These are phyloP conservation scores for Ulota crispa DNA, from an alignment of 225 moss, liverwort and hornwort genomes.

Conservation along the genomic window DNA sequence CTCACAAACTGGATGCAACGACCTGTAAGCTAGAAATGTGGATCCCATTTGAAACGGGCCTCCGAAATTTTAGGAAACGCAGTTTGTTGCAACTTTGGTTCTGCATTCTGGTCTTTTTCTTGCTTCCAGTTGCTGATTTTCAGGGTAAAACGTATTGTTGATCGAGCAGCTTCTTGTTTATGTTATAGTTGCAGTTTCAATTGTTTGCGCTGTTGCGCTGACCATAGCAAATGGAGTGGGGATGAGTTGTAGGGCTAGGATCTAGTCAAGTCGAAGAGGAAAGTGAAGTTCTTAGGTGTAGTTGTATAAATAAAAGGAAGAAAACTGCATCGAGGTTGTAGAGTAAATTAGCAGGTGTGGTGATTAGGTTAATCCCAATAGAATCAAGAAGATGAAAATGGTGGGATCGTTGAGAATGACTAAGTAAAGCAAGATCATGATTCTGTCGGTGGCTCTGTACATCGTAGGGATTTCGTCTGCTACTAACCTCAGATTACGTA, in stretches of 20 bases:
- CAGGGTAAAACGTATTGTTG: neutral
- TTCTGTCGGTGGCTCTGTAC: conserved; percentile 47
- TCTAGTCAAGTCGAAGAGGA: conserved; percentile 6
- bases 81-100: neutral
- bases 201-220: too few species aligned
- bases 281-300: neutral
- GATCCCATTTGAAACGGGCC: neutral
- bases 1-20: neutral
- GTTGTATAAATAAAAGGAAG: neutral
- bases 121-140: conserved; percentile 21
- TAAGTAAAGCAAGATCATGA: conserved; percentile 25
- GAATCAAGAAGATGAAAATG: conserved; percentile 11
- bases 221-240: neutral
- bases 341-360: conserved; percentile 5
- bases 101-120: neutral
- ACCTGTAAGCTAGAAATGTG: neutral
- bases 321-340: neutral
- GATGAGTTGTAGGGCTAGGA: conserved; percentile 5
- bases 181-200: neutral
- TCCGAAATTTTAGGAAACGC: neutral
- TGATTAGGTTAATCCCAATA: conserved; percentile 10
- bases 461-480: conserved; percentile 49
- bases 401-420: conserved; percentile 26
- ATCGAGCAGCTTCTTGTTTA: neutral
- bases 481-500: conserved; percentile 54